Base-by-base conservation (phyloP, 495 filamentous ascomycete species). In the Symbiotaphrina buchneri region DNA sequence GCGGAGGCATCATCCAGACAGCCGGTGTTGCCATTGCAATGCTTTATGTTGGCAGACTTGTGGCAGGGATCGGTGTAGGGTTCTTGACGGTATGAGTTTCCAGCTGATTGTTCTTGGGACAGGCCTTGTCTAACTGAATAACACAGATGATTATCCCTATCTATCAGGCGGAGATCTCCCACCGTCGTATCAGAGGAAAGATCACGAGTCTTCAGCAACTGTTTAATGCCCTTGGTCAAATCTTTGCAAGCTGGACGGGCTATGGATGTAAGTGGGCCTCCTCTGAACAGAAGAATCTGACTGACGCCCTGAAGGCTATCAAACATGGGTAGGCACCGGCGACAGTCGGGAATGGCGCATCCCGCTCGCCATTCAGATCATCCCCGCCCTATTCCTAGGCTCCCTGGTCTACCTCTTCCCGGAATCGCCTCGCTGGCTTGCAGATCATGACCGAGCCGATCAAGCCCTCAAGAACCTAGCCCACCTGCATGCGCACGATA, bases 1-100 rank as follows among this genome's bases (percentile, higher is more conserved):
- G 56, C 1, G 54, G 55, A 3, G 54, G 54, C 0, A 37, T 38
- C 8, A 39, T 59, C 23, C 55, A 59, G 40, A 54, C 54, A 2
- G 51, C 39, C 5, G 54, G 45, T 7, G 39, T 45, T 7, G 31
- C 38, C 3, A 45, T 58, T 5, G 35, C 41, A 6, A 49, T 47
- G 28, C 39, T 58, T 3, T 56, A 53, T 30, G 41, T 39, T 6
- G 55, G 55, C 4, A 38, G 55, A 8, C 39, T 48, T 7, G 41
- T 58, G 14, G 54, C 55, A 7, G 55, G 55, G 0, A 23, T 51
- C 23, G 39, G 43, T 11, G 42, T 47, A 10, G 43, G 43, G 3
- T 35, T 43, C 20, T 24, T 45, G 24, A 39, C 36, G n/a, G n/a
- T n/a, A n/a, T n/a, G n/a, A n/a, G n/a, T n/a, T n/a, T n/a, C n/a